These are phyloP conservation scores for Fraxinus sp. DNA, from an alignment of 305 asterid species.

Conservation along the genomic window DNA sequence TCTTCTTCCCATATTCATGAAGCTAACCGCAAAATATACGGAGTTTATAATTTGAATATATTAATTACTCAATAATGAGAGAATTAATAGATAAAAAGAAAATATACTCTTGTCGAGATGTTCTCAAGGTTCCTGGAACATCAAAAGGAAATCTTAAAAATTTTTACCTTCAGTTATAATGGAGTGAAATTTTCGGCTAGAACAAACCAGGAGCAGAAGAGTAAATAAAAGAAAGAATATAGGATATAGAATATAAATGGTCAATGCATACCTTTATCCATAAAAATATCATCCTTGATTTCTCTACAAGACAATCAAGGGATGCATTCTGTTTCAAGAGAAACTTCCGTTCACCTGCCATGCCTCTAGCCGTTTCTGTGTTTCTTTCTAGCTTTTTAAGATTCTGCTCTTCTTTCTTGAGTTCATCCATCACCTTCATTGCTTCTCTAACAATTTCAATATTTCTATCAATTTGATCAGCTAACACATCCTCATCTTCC, in stretches of 20 bases:
- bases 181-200: not conserved
- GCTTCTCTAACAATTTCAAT: slow-evolving; percentile 68
- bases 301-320: slow-evolving; percentile 74
- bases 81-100: slow-evolving; percentile 11
- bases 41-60: slow-evolving; percentile 19
- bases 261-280: slow-evolving; percentile 58
- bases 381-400: slow-evolving; percentile 75
- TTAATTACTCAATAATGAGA: slow-evolving; percentile 22
- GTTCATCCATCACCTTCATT: slow-evolving; percentile 55
- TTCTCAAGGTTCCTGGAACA: not conserved
- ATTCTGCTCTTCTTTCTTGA: slow-evolving; percentile 74
- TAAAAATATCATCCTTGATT: slow-evolving; percentile 65
- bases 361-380: slow-evolving; percentile 59
- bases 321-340: slow-evolving; percentile 65
- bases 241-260: slow-evolving; percentile 11
- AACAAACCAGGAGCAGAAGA: slow-evolving; percentile 13
- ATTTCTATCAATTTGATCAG: slow-evolving; percentile 59
- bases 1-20: slow-evolving; percentile 67
- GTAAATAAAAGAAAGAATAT: slow-evolving; percentile 20
- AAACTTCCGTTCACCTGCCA: slow-evolving; percentile 62
- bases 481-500: slow-evolving; percentile 82
- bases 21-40: slow-evolving; percentile 47
- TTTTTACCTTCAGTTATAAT: slow-evolving; percentile 14
- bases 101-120: not conserved
- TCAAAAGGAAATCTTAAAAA: not conserved